Base-by-base conservation (phyloP, 345 rosid species). In the Cardamine chenopodiifolia region DNA sequence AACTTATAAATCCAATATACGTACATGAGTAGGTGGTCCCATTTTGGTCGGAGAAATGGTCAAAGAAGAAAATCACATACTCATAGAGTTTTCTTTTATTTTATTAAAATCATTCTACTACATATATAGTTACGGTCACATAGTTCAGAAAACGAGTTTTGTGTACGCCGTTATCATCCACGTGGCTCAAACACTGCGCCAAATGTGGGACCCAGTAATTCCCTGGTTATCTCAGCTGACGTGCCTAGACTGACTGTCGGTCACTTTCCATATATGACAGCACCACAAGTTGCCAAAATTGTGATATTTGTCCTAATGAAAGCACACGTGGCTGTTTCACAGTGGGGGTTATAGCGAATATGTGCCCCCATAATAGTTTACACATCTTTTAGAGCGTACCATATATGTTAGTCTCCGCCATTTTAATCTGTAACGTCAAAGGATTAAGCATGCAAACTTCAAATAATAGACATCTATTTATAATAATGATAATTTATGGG, bases 221-320 rank as follows among this genome's bases (percentile, higher is more conserved):
- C 39, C 22, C 29, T 1, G 23, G 53, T 31, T 20, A 44, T 9
- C 47, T n/a, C n/a, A 54, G 79, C 80, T 71, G 62, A 73, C 64
- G 79, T 71, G 70, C 72, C 79, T 81, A 70, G 77, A 71, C 60
- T 31, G 6, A 65, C 39, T 71, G 72, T 66, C 67, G 20, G 79
- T 74, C 76, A 52, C 52, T 37, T 68, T 48, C 66, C 40, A 50
- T 23, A 39, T 8, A 23, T 40, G 66, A 40, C 66, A 62, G 66
- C 66, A 40, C 52, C 20, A 40, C 50, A 29, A 23, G 32, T 40
- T 48, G 7, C 31, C 11, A 12, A 37, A n/a, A 20, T 37, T 60
- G 49, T 45, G 22, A n/a, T 44, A 7, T 15, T 2, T 44, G 29
- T 39, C 14, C 34, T 62, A 9, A 23, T 23, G 5, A 40, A 15